These are phyloP conservation scores for Vitis hybrid DNA, from an alignment of 177 flowering plant species.

Conservation along the genomic window DNA sequence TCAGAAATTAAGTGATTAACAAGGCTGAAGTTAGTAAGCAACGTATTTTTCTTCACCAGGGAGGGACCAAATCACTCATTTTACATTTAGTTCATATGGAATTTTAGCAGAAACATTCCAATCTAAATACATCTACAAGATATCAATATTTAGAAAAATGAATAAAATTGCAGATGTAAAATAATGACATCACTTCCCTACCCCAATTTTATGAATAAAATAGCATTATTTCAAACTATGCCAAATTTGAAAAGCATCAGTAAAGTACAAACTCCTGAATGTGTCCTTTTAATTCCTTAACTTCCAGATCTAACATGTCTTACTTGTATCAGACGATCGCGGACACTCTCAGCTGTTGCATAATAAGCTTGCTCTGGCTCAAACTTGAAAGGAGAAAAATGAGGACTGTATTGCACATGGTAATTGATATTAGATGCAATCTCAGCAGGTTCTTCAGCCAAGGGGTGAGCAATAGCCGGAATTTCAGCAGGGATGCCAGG, in stretches of 20 bases:
- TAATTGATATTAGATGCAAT: constrained; percentile 86
- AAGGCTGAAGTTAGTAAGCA: not conserved
- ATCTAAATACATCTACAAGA: too few relatives aligned
- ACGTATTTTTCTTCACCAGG: not conserved
- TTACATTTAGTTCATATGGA: not conserved
- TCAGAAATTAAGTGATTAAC: not conserved
- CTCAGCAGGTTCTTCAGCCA: constrained; percentile 54
- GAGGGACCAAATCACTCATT: not conserved
- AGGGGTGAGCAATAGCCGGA: constrained; percentile 66
- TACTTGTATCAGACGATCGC: constrained; percentile 81
- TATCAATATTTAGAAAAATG: too few relatives aligned
- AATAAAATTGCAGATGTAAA: too few relatives aligned
- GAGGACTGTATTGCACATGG: constrained; percentile 80
- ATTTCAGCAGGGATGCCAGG: constrained; percentile 30
- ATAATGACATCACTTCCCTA: too few relatives aligned
- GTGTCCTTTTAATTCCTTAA: not conserved
- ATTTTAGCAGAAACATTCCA: too few relatives aligned
- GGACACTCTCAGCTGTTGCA: constrained; percentile 89
- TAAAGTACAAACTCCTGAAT: too few relatives aligned
- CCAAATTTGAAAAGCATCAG: too few relatives aligned
- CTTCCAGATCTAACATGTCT: not conserved
- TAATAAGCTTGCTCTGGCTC: constrained; percentile 88
- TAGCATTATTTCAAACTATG: too few relatives aligned
- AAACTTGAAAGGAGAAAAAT: constrained; percentile 88
- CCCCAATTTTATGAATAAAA: too few relatives aligned